Conservation (phyloP, 495 filamentous ascomycete genomes). For the Lophiotrema nucula region DNA sequence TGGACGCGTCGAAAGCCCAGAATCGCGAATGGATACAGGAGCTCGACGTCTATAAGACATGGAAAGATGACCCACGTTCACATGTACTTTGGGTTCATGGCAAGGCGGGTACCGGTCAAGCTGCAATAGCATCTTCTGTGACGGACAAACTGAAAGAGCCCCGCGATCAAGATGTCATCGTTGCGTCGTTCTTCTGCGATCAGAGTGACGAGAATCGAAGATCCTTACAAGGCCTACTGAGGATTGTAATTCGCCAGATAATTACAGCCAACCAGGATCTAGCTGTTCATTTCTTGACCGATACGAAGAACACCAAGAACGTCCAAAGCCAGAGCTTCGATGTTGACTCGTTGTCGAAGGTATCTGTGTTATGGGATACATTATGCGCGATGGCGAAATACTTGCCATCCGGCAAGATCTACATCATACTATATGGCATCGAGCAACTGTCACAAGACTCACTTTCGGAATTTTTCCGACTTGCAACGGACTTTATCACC, state of each 20-base stretch:
- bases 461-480: conserved; percentile 5
- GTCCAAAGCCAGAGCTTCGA: conserved; percentile 7
- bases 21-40: conserved; percentile 2
- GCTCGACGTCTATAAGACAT: conserved; percentile 6
- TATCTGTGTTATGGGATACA: conserved; percentile 12
- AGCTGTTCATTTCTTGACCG: conserved; percentile 17
- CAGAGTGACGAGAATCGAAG: conserved; percentile 22
- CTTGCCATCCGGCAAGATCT: background rate
- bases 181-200: conserved; percentile 26
- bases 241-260: conserved; percentile 18
- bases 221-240: conserved; percentile 4
- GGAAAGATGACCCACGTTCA: conserved; percentile 2
- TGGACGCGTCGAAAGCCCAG: background rate
- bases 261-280: conserved; percentile 17
- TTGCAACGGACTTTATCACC: background rate
- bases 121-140: conserved; percentile 13
- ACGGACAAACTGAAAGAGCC: conserved; percentile 5
- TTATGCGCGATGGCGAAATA: conserved; percentile 14
- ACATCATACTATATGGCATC: conserved; percentile 16
- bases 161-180: background rate
- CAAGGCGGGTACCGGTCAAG: conserved; percentile 19
- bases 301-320: conserved; percentile 13
- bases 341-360: conserved; percentile 1
- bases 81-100: conserved; percentile 20
- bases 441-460: conserved; percentile 19